Evolutionary conservation across 202 grass and related monocot species (phyloP).

Genomic region (Zoysia matrella): DNA sequence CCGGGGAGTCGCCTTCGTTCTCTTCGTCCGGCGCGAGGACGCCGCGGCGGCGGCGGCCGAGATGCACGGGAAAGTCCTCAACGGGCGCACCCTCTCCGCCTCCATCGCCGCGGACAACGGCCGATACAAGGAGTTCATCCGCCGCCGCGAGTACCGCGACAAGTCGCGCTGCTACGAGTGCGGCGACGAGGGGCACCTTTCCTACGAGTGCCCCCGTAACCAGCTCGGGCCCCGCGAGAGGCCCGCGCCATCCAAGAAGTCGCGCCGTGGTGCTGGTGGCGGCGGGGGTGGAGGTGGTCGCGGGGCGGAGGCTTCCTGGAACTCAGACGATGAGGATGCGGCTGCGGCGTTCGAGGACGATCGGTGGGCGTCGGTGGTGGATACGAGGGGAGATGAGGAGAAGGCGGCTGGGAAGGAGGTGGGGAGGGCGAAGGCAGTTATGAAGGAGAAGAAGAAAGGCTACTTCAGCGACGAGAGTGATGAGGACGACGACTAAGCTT

Average conservation of each 20-base stretch:
- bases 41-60: slow-evolving; percentile 58
- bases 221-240: slow-evolving; percentile 84
- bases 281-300: neutral
- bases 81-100: slow-evolving; percentile 74
- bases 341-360: slow-evolving; percentile 70
- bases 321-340: slow-evolving; percentile 10
- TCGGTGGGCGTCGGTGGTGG: slow-evolving; percentile 95
- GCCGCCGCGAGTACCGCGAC: slow-evolving; percentile 86
- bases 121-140: slow-evolving; percentile 83
- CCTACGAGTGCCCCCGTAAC: slow-evolving; percentile 95
- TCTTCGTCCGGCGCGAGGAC: slow-evolving; percentile 75
- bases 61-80: slow-evolving; percentile 93
- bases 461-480: slow-evolving; percentile 98
- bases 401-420: slow-evolving; percentile 48
- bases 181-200: slow-evolving; percentile 78
- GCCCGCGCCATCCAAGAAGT: slow-evolving; percentile 56
- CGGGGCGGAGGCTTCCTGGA: slow-evolving; percentile 7
- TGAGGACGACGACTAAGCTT: slow-evolving; percentile 69
- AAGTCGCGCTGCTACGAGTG: slow-evolving; percentile 96
- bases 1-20: slow-evolving; percentile 86
- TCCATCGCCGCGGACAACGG: slow-evolving; percentile 94
- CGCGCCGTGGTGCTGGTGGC: slow-evolving; percentile 34
- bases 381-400: slow-evolving; percentile 30
- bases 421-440: slow-evolving; percentile 51
- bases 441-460: slow-evolving; percentile 83